Conservation (phyloP, 2,329 filamentous ascomycete species). For the Cladobotryum mycophilum region DNA sequence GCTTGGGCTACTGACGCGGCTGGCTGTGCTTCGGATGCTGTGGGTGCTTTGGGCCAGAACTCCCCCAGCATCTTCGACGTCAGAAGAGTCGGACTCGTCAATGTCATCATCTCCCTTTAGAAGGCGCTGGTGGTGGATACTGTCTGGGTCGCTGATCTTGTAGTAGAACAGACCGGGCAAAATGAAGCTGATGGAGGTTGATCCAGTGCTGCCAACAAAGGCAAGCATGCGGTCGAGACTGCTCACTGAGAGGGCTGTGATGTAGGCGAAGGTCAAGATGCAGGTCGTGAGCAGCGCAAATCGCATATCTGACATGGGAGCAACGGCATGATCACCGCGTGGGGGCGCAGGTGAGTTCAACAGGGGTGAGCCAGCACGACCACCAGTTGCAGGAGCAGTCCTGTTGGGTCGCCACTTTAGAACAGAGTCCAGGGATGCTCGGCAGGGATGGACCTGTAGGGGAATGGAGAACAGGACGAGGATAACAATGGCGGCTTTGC, state of each 20-base stretch:
- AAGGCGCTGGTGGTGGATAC: slow-evolving; percentile 75
- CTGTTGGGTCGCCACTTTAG: slow-evolving; percentile 75
- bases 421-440: slow-evolving; percentile 92
- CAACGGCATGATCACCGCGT: slow-evolving; percentile 46
- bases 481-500: slow-evolving; percentile 89
- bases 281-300: slow-evolving; percentile 85
- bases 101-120: slow-evolving; percentile 88
- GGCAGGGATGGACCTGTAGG: slow-evolving; percentile 89
- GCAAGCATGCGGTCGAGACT: slow-evolving; percentile 87
- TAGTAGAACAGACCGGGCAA: slow-evolving; percentile 96
- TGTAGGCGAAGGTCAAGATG: slow-evolving; percentile 79
- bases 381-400: slow-evolving; percentile 28
- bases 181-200: slow-evolving; percentile 94
- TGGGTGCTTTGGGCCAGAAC: slow-evolving; percentile 39
- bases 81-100: slow-evolving; percentile 48
- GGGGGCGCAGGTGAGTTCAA: slow-evolving; percentile 30
- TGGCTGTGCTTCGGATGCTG: slow-evolving; percentile 38
- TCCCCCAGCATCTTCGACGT: slow-evolving; percentile 40
- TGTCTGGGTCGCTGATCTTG: slow-evolving; percentile 90
- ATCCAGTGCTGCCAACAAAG: slow-evolving; percentile 91
- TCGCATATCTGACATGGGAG: slow-evolving; percentile 74
- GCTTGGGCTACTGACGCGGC: slow-evolving; percentile 28
- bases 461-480: slow-evolving; percentile 96
- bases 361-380: slow-evolving; percentile 37
- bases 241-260: slow-evolving; percentile 83